A percentile compares a stretch with the other conserved stretches of the same genome.
Conservation (phyloP, 257 asterid species). For the Solanum lycopersicoides region DNA sequence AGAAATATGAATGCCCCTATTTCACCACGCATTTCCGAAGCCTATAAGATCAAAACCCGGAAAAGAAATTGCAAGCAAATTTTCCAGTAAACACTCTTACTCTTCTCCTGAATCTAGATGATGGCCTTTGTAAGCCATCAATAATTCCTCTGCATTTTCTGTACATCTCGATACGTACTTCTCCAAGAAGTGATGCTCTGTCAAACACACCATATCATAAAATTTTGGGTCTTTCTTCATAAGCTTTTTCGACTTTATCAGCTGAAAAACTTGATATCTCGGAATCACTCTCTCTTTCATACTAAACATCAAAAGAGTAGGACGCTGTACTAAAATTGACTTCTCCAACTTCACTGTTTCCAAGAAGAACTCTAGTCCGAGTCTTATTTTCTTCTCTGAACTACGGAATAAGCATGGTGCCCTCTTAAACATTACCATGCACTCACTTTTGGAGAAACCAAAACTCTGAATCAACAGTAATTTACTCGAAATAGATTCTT, state of each 20-base stretch:
- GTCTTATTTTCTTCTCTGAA: constrained; percentile 8
- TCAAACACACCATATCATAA: neutral
- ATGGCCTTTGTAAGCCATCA: constrained; percentile 1
- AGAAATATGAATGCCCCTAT: neutral
- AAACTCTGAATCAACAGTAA: constrained; percentile 1
- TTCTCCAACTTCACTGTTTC: constrained; percentile 1
- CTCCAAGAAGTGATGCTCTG: constrained; percentile 8
- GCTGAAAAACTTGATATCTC: constrained; percentile 10
- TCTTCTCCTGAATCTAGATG: neutral
- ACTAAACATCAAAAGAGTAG: constrained; percentile 6
- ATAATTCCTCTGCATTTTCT: constrained; percentile 8
- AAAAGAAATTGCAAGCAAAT: neutral
- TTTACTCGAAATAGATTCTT: constrained; percentile 2
- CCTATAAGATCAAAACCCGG: neutral
- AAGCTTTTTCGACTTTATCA: constrained; percentile 3
- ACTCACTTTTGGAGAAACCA: constrained; percentile 8
- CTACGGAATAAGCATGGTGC: neutral
- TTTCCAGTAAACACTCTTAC: neutral
- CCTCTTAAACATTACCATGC: constrained; percentile 15
- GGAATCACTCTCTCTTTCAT: constrained; percentile 17
- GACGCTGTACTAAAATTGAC: neutral
- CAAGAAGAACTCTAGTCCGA: constrained; percentile 13
- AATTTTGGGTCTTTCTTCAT: constrained; percentile 12
- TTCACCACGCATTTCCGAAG: neutral
- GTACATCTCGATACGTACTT: constrained; percentile 9